Base-by-base conservation (phyloP, 371 early-diverging fungal genomes). In the Gilbertella persicaria region DNA sequence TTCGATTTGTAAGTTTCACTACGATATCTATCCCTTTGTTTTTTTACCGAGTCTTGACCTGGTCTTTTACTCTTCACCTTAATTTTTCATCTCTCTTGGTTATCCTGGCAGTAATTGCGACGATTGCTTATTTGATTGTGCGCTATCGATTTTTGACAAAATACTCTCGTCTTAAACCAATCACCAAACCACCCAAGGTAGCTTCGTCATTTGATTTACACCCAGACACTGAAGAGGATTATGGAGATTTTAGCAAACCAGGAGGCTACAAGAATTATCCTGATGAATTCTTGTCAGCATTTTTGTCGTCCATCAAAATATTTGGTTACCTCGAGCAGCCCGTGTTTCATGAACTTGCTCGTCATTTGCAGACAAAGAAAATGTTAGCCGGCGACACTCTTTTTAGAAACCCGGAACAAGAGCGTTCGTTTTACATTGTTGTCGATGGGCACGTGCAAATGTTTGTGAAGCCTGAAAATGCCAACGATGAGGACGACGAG, bases 301-400 rank as follows among this genome's bases (percentile, higher is more conserved):
- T 95, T 59, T 75, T 95, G 46, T 82, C 87, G 1, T 85, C 86
- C 13, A 96, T 97, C 71, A 95, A 95, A 66, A 91, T 97, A n/a
- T 97, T 98, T 82, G 96, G 96, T 1, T 97, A 96, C 63, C 78
- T 98, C 29, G 98, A 98, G 53, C 84, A 92, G 59, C 94, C 94
- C 5, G 96, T 98, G 37, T 95, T 98, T 70, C 92, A 93, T 71
- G 97, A 98, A 66, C 79, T 98, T 29, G 90, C 94, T 5, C 74
- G 94, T 24, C 89, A 91, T 62, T 67, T 92, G 45, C 91, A 93
- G 66, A 95, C 94, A 0, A 87, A 88, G 37, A 86, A 91, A 29
- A 66, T 95, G 45, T 73, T 90, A 37, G 91, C 91, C 7, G 96
- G 94, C 23, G 94, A 96, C 60, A 87, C 90, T 43, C 79, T 95